Evolutionary conservation across 768 basidiomycete species (phyloP).

Genomic region (Holtermanniella nyarrowii): DNA sequence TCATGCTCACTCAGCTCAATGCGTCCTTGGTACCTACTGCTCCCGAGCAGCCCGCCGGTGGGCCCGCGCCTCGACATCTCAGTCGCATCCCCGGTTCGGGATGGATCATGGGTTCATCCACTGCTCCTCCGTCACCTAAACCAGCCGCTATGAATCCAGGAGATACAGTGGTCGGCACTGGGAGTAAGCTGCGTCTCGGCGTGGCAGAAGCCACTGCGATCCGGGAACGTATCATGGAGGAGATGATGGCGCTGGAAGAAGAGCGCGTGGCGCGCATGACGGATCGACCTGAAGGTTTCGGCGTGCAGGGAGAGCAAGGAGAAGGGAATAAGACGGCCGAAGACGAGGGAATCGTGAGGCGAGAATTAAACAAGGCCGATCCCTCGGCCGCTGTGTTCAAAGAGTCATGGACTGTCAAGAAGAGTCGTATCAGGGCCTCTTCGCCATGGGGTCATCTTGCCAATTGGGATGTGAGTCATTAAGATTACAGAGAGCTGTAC

Average conservation of each 20-base stretch:
- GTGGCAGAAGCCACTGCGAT: conserved; percentile 77
- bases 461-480: conserved; percentile 46
- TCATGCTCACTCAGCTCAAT: conserved; percentile 95
- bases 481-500: background rate
- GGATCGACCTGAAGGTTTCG: conserved; percentile 35
- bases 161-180: conserved; percentile 33
- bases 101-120: conserved; percentile 43
- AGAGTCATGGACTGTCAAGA: conserved; percentile 90
- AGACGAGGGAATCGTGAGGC: conserved; percentile 85
- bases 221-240: conserved; percentile 90
- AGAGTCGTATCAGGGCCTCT: conserved; percentile 81
- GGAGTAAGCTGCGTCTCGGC: conserved; percentile 59
- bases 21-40: conserved; percentile 44
- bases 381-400: conserved; percentile 88
- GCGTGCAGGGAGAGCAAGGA: conserved; percentile 15
- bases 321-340: conserved; percentile 55
- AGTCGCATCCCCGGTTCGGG: conserved; percentile 53
- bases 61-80: conserved; percentile 38
- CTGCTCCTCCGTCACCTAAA: conserved; percentile 4
- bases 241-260: conserved; percentile 94
- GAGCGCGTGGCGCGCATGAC: conserved; percentile 89
- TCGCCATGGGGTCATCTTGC: conserved; percentile 96
- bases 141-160: background rate
- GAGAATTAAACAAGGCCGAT: conserved; percentile 87
- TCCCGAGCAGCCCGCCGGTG: conserved; percentile 12